Evolutionary conservation across 352 stramenopile genomes (phyloP).

Genomic region (Nothophytophthora sp.): DNA sequence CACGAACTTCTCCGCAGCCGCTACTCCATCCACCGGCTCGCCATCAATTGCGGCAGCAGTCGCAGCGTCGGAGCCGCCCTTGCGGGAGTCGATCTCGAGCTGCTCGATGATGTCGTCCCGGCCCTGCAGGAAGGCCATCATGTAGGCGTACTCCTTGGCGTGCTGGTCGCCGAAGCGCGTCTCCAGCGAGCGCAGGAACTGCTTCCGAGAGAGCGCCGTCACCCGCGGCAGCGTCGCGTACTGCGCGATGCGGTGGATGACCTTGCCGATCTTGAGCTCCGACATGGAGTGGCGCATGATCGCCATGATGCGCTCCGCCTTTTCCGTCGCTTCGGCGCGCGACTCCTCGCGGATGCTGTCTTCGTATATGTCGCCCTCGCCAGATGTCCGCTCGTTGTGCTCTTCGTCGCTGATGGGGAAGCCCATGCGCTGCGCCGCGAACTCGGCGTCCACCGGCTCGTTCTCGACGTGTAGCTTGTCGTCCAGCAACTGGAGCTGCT

Average conservation of each 20-base stretch:
- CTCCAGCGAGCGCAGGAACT: conserved; percentile 79
- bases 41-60: background rate
- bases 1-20: conserved; percentile 27
- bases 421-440: conserved; percentile 73
- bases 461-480: conserved; percentile 29
- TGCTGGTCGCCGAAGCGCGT: conserved; percentile 59
- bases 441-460: conserved; percentile 49
- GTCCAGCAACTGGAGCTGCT: conserved; percentile 27
- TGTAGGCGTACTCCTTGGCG: conserved; percentile 61
- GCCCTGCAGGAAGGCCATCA: conserved; percentile 77
- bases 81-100: conserved; percentile 52
- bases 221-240: conserved; percentile 80
- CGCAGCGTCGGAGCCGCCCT: background rate
- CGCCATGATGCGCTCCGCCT: conserved; percentile 78
- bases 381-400: conserved; percentile 42
- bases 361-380: conserved; percentile 22
- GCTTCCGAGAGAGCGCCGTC: conserved; percentile 70
- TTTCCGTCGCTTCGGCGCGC: conserved; percentile 57
- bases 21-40: background rate
- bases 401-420: conserved; percentile 51
- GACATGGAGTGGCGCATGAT: conserved; percentile 84
- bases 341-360: conserved; percentile 74
- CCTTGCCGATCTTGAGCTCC: conserved; percentile 79
- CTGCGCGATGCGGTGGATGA: conserved; percentile 80
- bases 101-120: conserved; percentile 70